Evolutionary conservation across 176 grass and related monocot species (phyloP), one percentile per base, ranked within the genome.

Genomic region (Rhynchospora tenuis): DNA sequence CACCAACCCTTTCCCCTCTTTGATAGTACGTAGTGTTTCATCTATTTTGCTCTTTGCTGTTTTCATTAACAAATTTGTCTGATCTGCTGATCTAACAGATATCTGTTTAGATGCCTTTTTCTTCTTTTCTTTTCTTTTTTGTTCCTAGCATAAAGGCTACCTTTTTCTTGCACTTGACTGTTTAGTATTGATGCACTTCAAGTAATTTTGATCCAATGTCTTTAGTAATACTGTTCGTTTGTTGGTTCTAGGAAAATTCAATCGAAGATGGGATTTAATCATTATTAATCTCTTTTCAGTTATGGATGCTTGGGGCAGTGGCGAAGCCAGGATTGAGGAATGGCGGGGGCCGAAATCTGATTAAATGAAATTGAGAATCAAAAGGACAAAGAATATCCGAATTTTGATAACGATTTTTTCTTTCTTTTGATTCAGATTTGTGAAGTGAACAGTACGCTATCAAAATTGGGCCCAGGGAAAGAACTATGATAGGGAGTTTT

Each of bases 51-150:
- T 56, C 14, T 46, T 59, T 63, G 28, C 55, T 81, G 31, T 31
- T 58, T 81, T 23, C 1, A 42, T 81, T 43, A 81, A 81, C 45
- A 81, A 81, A 11, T 61, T 59, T 19, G 26, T 79, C 27, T 59
- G 52, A 58, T 59, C 17, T 28, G 50, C 26, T 59, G 50, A 58
- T 55, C 22, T 15, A 77, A 54, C 73, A 74, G 44, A 51, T 77
- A 26, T 44, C 23, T 23, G 17, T 51, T 47, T 75, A 75, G 19
- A 75, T 75, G 45, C 44, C n/a, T n/a, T n/a, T n/a, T n/a, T n/a
- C n/a, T n/a, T n/a, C n/a, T n/a, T n/a, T n/a, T n/a, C 52, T 77
- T 47, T 26, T 29, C 19, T 66, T 33, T 38, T 56, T 13, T 79
- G 75, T 59, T 59, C 9, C 50, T 77, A n/a, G 31, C n/a, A 1